Evolutionary conservation across 371 early-diverging fungal genomes (phyloP), one percentile per base, ranked within the genome.

Genomic region (Mortierella sp.): DNA sequence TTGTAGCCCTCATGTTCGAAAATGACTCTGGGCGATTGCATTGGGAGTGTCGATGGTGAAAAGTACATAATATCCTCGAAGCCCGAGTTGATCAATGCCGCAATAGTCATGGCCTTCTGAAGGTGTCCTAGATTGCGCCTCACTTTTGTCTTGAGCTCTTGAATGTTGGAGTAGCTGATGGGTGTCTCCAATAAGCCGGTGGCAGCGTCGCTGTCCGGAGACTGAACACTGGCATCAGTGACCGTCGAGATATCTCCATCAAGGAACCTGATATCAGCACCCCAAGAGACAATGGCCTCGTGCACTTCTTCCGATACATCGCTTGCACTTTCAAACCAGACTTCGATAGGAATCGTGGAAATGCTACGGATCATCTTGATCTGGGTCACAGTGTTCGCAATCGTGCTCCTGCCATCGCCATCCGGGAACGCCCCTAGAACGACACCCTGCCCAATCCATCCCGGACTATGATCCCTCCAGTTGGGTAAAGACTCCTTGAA

Each of bases 61-160:
- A 58, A 65, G 27, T 65, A 76, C 27, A 76, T 43, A 14, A 76
- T 69, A 23, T 76, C 76, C 26, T 76, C 76, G 48, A 76, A 76
- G 28, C 76, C 76, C 57, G 70, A 76, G 59, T 76, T 76, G 66
- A 76, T 70, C 58, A 76, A 45, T 4, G 76, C 69, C 2, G 76
- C 76, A n/a, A 76, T 39, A 1, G 76, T 76, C 61, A 76, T 16
- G 28, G 70, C 59, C 43, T 65, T 69, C 26, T 73, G 73, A 4
- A 63, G 38, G 18, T 64, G 73, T 13, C 46, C 64, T 21, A 13
- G 56, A 30, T 59, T 58, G 3, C 45, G 26, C n/a, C 55, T 59
- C 5, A 48, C 39, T 42, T 23, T 50, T 31, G 54, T 18, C 19
- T 56, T 67, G 57, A 68, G 48, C 19, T 56, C 62, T 24, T 64